Conservation (phyloP, 441 rosid species). For the Aleurites moluccanus region DNA sequence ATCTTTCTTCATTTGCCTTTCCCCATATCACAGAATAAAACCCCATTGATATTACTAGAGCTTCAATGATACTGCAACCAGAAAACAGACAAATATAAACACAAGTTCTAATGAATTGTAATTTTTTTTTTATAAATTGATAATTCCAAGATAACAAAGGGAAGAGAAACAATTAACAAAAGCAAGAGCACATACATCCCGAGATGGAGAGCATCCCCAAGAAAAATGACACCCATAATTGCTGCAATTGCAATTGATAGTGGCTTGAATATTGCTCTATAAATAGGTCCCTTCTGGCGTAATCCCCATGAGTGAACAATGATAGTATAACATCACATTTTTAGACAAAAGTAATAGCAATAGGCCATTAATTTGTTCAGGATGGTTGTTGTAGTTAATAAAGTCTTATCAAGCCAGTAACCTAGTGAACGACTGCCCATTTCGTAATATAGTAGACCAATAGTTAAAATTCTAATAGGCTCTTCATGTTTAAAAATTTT, state of each 20-base stretch:
- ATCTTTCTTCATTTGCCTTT: constrained; percentile 31
- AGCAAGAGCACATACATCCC: constrained; percentile 30
- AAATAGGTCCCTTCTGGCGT: constrained; percentile 21
- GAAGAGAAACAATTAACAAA: neutral
- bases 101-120: neutral
- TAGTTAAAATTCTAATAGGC: too few species aligned
- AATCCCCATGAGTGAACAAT: constrained; percentile 11
- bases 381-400: too few species aligned
- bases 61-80: constrained; percentile 41
- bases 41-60: constrained; percentile 35
- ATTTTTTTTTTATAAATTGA: neutral
- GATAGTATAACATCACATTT: neutral
- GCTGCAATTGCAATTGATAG: constrained; percentile 31
- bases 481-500: too few species aligned
- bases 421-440: too few species aligned
- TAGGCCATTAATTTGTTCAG: too few species aligned
- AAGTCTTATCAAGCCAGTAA: too few species aligned
- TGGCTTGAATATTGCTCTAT: constrained; percentile 19
- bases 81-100: neutral
- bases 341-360: neutral
- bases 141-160: neutral
- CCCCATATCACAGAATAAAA: constrained; percentile 47
- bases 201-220: constrained; percentile 35
- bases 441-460: too few species aligned
- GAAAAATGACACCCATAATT: constrained; percentile 26